Evolutionary conservation across 1,284 basidiomycete genomes (phyloP).

Genomic region (Ganoderma lucidum): DNA sequence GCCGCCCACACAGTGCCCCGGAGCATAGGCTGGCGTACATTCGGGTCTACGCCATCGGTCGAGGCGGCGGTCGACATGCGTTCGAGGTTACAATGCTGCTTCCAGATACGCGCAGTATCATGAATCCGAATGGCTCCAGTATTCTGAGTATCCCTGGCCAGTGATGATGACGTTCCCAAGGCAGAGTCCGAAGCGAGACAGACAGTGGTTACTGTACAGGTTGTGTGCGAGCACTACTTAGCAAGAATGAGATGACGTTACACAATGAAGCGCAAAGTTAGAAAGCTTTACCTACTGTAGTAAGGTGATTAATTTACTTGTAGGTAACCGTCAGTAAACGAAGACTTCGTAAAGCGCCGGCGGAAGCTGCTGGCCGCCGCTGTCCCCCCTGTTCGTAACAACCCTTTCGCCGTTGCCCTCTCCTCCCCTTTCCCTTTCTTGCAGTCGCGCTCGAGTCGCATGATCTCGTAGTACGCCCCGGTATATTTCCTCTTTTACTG

Average conservation of each 20-base stretch:
- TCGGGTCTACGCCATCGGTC: not conserved
- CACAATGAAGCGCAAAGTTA: not conserved
- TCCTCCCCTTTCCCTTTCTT: not conserved
- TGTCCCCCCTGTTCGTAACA: not conserved
- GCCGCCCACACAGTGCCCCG: conserved; percentile 2
- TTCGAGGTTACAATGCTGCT: not conserved
- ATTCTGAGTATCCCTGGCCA: not conserved
- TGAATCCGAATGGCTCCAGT: not conserved
- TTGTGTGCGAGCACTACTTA: too few relatives aligned
- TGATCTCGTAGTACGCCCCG: not conserved
- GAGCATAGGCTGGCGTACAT: not conserved
- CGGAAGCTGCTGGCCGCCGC: not conserved
- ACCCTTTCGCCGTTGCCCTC: not conserved
- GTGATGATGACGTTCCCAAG: not conserved
- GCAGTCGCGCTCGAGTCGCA: not conserved
- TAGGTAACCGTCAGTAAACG: not conserved
- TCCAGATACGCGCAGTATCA: not conserved
- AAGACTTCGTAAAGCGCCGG: not conserved
- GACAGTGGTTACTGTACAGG: not conserved
- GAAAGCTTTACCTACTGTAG: not conserved
- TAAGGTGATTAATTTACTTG: too few relatives aligned
- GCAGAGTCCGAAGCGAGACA: not conserved
- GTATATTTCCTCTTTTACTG: not conserved
- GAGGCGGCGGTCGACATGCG: not conserved
- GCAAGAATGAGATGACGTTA: not conserved